Conservation (phyloP, 2,329 filamentous ascomycete genomes). For the Epicoccum nigrum region DNA sequence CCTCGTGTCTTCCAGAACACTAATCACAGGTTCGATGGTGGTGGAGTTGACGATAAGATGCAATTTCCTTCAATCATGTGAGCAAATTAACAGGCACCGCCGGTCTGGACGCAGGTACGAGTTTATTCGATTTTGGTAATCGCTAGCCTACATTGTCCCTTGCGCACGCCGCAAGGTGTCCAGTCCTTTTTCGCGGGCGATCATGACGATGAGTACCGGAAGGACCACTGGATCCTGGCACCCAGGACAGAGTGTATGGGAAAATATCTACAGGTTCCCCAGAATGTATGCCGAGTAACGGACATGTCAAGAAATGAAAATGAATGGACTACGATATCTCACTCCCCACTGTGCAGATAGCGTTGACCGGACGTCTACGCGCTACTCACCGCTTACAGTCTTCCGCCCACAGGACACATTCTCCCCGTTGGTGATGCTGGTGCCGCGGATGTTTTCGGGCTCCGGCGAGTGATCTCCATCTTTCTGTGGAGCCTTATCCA, state of each 20-base stretch:
- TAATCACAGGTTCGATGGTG: conserved; percentile 13
- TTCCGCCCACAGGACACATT: conserved; percentile 12
- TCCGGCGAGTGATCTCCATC: conserved; percentile 15
- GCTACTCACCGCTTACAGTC: conserved; percentile 25
- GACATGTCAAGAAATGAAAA: not conserved
- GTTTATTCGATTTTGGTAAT: not conserved
- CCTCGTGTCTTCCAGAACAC: conserved; percentile 16
- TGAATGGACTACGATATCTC: conserved; percentile 4
- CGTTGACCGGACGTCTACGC: conserved; percentile 19
- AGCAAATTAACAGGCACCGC: not conserved
- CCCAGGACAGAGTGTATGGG: not conserved
- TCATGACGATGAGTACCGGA: conserved; percentile 17
- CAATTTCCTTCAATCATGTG: conserved; percentile 12
- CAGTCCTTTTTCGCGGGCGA: conserved; percentile 11
- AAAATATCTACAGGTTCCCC: conserved; percentile 7
- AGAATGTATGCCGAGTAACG: not conserved
- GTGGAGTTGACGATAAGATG: conserved; percentile 9
- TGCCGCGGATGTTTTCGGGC: conserved; percentile 18
- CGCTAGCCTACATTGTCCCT: conserved; percentile 4
- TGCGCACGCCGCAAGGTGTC: conserved; percentile 6
- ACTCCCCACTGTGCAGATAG: not conserved
- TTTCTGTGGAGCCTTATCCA: conserved; percentile 19
- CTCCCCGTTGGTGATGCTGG: conserved; percentile 17
- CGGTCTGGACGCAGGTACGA: conserved; percentile 10
- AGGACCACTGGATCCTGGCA: conserved; percentile 10